Base-by-base conservation (phyloP, 108 stramenopile genomes). In the Stephanodiscus triporus region DNA sequence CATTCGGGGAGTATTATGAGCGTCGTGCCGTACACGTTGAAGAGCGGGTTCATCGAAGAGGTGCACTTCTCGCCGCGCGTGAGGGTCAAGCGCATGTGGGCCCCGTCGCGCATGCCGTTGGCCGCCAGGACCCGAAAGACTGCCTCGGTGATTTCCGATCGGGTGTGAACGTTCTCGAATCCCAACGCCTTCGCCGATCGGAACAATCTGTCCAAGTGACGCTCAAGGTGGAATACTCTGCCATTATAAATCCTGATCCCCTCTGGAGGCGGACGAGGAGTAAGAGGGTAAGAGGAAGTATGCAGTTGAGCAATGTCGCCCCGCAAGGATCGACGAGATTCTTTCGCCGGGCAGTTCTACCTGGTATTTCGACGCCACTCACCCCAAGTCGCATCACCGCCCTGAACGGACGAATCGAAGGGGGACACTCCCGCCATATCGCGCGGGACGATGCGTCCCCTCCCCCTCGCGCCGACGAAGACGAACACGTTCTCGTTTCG, bases 11-110 rank as follows among this genome's bases (percentile, higher is more conserved):
- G 63, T 49, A 97, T 89, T 48, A 96, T 92, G 23, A 98, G 74
- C 17, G 94, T 96, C 36, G 94, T 95, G 14, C 97, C 97, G 56
- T 95, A 95, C 8, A 95, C 90, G 76, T 97, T 96, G 73, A 97
- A 97, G 9, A 74, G 74, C 2, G 97, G 97, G 84, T 97, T 95
- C 96, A 96, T 95, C 43, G 86, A 85, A 17, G 81, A 85, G 9
- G 96, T 97, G 37, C 81, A 88, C 79, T 97, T 98, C 63, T 90
- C 87, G 5, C 97, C 97, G 5, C 97, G 85, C 9, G 96, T 95
- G 38, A 98, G 69, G 0, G 97, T 96, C 11, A 98, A 76, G 23
- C 97, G 78, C 81, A 95, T 91, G 66, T 98, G 96, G 3, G 91
- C 94, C 38, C 92, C 94, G 73, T 97, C 92, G 55, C 90, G 59